Evolutionary conservation across 2,329 filamentous ascomycete genomes (phyloP).

Genomic region (Lizonia empirigonia): DNA sequence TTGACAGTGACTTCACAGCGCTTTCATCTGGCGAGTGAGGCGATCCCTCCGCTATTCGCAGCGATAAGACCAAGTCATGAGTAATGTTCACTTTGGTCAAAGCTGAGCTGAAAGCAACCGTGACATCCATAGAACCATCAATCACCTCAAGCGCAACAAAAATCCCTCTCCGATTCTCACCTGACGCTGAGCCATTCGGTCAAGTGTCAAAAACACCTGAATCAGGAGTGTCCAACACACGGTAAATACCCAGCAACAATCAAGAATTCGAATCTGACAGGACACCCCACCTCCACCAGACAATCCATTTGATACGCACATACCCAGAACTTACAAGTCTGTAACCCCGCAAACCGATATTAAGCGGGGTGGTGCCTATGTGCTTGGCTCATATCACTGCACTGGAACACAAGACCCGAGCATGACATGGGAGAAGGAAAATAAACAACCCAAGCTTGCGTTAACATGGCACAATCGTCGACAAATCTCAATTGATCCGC

Average conservation of each 20-base stretch:
- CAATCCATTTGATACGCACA: background rate
- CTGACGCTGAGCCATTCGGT: no score
- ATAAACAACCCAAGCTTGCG: conserved; percentile 26
- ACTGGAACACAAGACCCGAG: conserved; percentile 9
- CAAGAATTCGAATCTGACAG: no score
- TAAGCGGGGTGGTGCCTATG: conserved; percentile 19
- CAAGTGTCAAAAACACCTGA: no score
- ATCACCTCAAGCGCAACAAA: no score
- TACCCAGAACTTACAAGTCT: background rate
- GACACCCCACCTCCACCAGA: no score
- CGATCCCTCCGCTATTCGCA: background rate
- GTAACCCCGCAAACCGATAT: conserved; percentile 23
- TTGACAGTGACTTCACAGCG: background rate
- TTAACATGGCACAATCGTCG: conserved; percentile 20
- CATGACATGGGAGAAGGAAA: conserved; percentile 3
- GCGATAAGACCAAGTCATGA: background rate
- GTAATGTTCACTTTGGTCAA: no score
- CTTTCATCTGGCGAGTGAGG: background rate
- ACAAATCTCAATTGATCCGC: conserved; percentile 16
- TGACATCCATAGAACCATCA: no score
- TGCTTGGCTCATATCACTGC: conserved; percentile 12
- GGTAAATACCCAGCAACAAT: no score
- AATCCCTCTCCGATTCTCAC: no score
- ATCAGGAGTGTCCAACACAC: no score
- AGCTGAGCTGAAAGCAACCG: no score